Conservation (phyloP, 805 yeast species). For the Saccharomycopsis sp. region DNA sequence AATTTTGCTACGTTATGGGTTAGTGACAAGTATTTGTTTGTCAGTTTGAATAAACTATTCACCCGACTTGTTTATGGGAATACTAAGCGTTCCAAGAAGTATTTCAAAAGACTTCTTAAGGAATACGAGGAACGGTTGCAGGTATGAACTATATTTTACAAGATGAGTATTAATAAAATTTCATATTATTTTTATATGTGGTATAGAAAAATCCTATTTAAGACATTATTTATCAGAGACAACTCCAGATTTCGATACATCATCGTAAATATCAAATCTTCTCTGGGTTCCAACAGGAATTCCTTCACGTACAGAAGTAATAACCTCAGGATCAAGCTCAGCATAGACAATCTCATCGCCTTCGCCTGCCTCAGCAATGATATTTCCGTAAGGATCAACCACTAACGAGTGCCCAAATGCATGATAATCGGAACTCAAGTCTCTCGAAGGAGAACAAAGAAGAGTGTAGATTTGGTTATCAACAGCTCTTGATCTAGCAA, state of each 20-base stretch:
- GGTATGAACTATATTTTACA: background rate
- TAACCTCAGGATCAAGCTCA: slow-evolving; percentile 55
- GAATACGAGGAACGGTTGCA: slow-evolving; percentile 5
- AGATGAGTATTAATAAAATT: too few relatives aligned
- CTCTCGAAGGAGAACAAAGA: slow-evolving; percentile 86
- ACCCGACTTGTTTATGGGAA: slow-evolving; percentile 13
- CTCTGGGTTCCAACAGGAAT: slow-evolving; percentile 69
- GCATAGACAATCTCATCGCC: slow-evolving; percentile 72
- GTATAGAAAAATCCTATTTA: too few relatives aligned
- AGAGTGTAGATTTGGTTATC: slow-evolving; percentile 71
- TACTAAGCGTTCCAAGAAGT: slow-evolving; percentile 16
- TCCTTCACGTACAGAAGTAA: slow-evolving; percentile 52
- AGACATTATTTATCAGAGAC: background rate
- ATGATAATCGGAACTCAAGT: slow-evolving; percentile 51
- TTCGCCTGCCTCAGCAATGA: slow-evolving; percentile 68
- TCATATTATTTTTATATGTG: too few relatives aligned
- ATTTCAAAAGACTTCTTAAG: slow-evolving; percentile 16
- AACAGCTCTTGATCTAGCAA: slow-evolving; percentile 67
- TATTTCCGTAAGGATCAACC: slow-evolving; percentile 55
- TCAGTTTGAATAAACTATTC: slow-evolving; percentile 31
- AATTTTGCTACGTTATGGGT: slow-evolving; percentile 45
- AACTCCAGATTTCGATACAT: slow-evolving; percentile 9
- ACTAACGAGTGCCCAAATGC: slow-evolving; percentile 64
- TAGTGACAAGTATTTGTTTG: slow-evolving; percentile 41
- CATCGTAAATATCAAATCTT: slow-evolving; percentile 44